Conservation (phyloP, 768 basidiomycete species). For the Boletus insuetus region DNA sequence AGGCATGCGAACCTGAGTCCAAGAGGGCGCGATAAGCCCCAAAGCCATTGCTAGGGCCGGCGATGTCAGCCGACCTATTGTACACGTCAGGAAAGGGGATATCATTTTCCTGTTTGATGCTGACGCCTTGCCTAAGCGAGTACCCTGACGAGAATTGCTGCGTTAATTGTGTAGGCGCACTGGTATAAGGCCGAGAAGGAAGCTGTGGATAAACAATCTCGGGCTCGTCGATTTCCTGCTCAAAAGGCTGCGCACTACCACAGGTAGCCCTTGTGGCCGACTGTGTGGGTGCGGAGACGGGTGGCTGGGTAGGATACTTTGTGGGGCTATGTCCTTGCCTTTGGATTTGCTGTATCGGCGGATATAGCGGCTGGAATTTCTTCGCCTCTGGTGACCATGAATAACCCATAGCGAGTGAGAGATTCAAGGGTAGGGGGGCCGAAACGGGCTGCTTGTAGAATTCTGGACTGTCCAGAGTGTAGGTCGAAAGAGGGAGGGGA, state of each 20-base stretch:
- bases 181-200: constrained; percentile 24
- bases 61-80: constrained; percentile 20
- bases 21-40: constrained; percentile 20
- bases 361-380: constrained; percentile 37
- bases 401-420: constrained; percentile 33
- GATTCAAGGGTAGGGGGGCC: constrained; percentile 30
- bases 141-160: constrained; percentile 25
- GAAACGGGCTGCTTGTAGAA: constrained; percentile 34
- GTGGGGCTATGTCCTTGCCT: constrained; percentile 24
- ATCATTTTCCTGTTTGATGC: constrained; percentile 30
- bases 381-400: constrained; percentile 31
- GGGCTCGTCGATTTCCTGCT: constrained; percentile 27
- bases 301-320: constrained; percentile 18
- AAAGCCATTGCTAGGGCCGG: constrained; percentile 23
- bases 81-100: constrained; percentile 27
- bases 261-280: constrained; percentile 15
- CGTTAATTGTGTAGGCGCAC: constrained; percentile 15
- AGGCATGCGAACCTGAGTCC: constrained; percentile 29
- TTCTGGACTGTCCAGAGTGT: constrained; percentile 23
- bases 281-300: constrained; percentile 8
- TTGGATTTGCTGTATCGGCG: constrained; percentile 30
- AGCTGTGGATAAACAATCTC: constrained; percentile 24
- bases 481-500: constrained; percentile 22
- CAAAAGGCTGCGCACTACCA: constrained; percentile 18
- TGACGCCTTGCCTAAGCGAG: constrained; percentile 18